These are phyloP conservation scores for Coleophoma eucalyptorum DNA, from an alignment of 2,329 filamentous ascomycete genomes.

Conservation along the genomic window DNA sequence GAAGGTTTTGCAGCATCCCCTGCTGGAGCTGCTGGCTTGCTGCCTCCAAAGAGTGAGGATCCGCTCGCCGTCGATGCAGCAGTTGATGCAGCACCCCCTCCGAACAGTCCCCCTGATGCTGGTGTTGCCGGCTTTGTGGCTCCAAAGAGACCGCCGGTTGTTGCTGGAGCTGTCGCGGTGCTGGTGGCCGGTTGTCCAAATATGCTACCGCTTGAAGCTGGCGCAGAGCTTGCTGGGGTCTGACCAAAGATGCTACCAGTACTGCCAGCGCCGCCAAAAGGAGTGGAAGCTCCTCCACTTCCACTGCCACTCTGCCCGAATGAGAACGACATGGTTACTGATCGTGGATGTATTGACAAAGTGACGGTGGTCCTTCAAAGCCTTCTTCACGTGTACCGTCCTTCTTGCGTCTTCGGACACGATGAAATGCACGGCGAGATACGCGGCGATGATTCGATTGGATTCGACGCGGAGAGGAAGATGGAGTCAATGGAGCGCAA, in stretches of 20 bases:
- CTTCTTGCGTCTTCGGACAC: too few species aligned
- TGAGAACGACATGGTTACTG: constrained; percentile 26
- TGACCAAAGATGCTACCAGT: constrained; percentile 24
- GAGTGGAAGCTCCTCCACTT: constrained; percentile 4
- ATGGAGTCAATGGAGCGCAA: neutral
- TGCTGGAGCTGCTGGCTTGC: neutral
- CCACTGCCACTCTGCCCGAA: constrained; percentile 24
- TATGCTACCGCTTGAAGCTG: constrained; percentile 13
- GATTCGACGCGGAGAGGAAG: neutral
- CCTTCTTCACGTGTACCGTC: too few species aligned
- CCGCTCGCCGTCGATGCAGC: neutral
- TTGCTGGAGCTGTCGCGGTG: constrained; percentile 12
- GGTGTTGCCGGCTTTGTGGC: constrained; percentile 1
- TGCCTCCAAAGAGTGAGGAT: constrained; percentile 8
- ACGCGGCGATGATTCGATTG: too few species aligned
- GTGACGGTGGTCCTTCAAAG: too few species aligned
- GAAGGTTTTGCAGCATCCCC: neutral
- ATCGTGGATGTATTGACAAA: neutral
- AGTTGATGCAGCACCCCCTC: neutral
- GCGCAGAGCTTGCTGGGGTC: constrained; percentile 5
- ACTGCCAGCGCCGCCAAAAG: neutral
- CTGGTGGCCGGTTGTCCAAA: constrained; percentile 24
- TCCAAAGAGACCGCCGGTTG: constrained; percentile 6
- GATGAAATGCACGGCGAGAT: too few species aligned
- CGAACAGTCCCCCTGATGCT: constrained; percentile 15